Evolutionary conservation across 208 protist genomes (phyloP), one percentile per base, ranked within the genome.

Genomic region (Trichomonas tenax): DNA sequence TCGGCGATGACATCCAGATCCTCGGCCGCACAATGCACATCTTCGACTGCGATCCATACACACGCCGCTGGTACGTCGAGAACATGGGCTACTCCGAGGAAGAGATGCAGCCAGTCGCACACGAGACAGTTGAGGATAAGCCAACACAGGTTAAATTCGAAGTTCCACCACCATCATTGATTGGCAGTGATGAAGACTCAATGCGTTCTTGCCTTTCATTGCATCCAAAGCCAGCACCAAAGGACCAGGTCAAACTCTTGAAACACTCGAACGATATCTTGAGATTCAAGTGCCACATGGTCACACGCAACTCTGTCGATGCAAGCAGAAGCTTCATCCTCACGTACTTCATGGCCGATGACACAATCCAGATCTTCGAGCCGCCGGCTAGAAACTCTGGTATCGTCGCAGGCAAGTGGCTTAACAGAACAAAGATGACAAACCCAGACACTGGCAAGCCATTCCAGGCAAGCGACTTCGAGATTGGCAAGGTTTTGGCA

Each of bases 401-500:
- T 26, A 96, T 97, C 38, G 46, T 97, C 88, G 96, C 89, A 0
- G 96, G 96, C 14, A 97, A 97, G 82, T 97, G 97, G 81, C 63
- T 97, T 4, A 46, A 97, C 6, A 6, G 96, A 31, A 96, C 95
- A 21, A 93, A 96, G 31, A 49, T 97, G 36, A 82, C 58, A 21
- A 96, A 97, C 38, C 38, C 51, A 45, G 84, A 96, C 11, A 97
- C 63, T 89, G 44, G n/a, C 8, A 49, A 96, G 45, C 97, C 96
- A 9, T 96, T 93, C 86, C 41, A 93, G 44, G 44, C 86, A n/a
- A 34, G 14, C 41, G 86, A 93, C 26, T 51, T 93, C 40, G 86
- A 93, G 44, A 38, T 93, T 38, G 86, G 86, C 17, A 93, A 40
- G 46, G 44, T 93, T 6, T 10, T 93, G 2, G 51, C 86, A 21